Evolutionary conservation across 106 monocot species (phyloP).

Genomic region (Alisma plantagoaquatica): DNA sequence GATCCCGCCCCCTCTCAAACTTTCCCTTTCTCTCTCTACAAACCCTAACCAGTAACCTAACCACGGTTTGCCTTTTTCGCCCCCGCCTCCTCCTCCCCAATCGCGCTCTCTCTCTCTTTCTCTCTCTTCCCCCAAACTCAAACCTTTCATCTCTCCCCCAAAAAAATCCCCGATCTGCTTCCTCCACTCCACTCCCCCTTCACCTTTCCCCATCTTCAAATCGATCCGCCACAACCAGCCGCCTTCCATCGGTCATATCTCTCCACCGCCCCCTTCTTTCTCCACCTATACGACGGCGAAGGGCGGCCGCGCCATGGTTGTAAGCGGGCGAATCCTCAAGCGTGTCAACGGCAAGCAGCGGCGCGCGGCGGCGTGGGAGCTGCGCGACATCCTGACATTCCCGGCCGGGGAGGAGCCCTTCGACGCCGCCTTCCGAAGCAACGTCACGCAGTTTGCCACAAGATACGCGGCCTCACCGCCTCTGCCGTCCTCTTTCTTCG

Average conservation of each 20-base stretch:
- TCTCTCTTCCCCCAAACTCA: too few relatives aligned
- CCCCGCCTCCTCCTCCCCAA: too few relatives aligned
- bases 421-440: conserved; percentile 52
- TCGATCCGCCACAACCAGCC: too few relatives aligned
- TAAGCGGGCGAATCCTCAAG: conserved; percentile 86
- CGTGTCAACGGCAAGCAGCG: too few relatives aligned
- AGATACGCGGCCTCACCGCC: conserved; percentile 35
- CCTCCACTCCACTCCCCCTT: too few relatives aligned
- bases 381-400: conserved; percentile 47
- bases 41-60: conserved; percentile 6
- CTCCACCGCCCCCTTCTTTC: background rate
- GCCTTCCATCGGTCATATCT: too few relatives aligned
- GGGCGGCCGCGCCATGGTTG: background rate
- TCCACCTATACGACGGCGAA: background rate
- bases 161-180: too few relatives aligned
- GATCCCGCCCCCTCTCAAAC: conserved; percentile 3
- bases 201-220: too few relatives aligned
- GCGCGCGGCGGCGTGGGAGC: conserved; percentile 44
- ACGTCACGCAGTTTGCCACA: conserved; percentile 43
- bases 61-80: background rate
- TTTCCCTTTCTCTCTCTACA: background rate
- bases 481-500: conserved; percentile 15
- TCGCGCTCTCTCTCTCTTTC: too few relatives aligned
- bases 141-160: too few relatives aligned
- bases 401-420: conserved; percentile 14